Evolutionary conservation across 768 basidiomycete genomes (phyloP).

Genomic region (Trametes cinnabarina): DNA sequence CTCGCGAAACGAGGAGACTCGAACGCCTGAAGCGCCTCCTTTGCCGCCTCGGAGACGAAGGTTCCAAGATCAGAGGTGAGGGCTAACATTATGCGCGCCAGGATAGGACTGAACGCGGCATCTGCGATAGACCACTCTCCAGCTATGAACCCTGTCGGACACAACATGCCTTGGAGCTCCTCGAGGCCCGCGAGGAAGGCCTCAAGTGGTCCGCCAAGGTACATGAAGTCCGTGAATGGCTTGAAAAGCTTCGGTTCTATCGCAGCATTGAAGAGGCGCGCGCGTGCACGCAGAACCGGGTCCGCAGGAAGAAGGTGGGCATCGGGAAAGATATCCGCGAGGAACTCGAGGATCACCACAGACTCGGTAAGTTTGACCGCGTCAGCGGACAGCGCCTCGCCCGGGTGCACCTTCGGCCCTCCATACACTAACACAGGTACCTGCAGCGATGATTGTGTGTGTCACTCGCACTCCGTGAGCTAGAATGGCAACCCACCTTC

Average conservation of each 20-base stretch:
- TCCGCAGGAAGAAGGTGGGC: slow-evolving; percentile 50
- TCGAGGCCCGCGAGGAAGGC: slow-evolving; percentile 44
- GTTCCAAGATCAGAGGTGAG: slow-evolving; percentile 52
- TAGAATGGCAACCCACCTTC: slow-evolving; percentile 48
- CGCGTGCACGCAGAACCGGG: slow-evolving; percentile 53
- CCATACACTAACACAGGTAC: slow-evolving; percentile 62
- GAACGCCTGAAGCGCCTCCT: slow-evolving; percentile 41
- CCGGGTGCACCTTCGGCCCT: slow-evolving; percentile 52
- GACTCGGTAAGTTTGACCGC: slow-evolving; percentile 62
- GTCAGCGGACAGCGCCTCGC: slow-evolving; percentile 52
- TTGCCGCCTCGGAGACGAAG: slow-evolving; percentile 46
- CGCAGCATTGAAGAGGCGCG: slow-evolving; percentile 59
- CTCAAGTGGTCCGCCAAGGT: slow-evolving; percentile 37
- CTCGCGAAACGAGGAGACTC: slow-evolving; percentile 46
- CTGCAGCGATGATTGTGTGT: slow-evolving; percentile 32
- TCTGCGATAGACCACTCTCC: slow-evolving; percentile 61
- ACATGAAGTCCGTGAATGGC: slow-evolving; percentile 35
- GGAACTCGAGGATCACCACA: slow-evolving; percentile 60
- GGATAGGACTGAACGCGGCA: slow-evolving; percentile 55
- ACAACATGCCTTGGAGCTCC: slow-evolving; percentile 48
- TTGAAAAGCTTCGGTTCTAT: slow-evolving; percentile 44
- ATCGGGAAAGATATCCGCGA: slow-evolving; percentile 55
- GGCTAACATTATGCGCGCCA: slow-evolving; percentile 46
- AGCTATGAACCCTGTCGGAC: slow-evolving; percentile 42
- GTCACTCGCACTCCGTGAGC: neutral